A percentile compares a stretch with the other conserved stretches of the same genome.
phyloP scores from a whole-genome alignment of 2,329 filamentous ascomycete species.

The Colletotrichum gloeosporioides region DNA sequence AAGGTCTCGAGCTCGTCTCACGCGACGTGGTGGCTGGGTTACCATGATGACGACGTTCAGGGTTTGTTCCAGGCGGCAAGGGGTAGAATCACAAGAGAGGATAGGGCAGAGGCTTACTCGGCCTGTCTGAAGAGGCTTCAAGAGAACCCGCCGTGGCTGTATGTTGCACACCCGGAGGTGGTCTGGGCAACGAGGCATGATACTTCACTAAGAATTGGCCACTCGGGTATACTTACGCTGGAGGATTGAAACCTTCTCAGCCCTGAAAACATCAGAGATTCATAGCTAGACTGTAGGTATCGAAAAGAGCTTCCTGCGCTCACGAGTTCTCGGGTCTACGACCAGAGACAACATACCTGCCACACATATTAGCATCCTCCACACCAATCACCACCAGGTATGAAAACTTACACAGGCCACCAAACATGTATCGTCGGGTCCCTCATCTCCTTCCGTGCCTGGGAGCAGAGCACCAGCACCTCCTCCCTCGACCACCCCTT shows the following conservation, averaged over 20 bases:
- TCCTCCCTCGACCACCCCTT: constrained; percentile 40
- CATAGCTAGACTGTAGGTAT: fast-evolving
- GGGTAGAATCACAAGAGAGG: neutral
- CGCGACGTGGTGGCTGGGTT: neutral
- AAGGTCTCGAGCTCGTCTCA: neutral
- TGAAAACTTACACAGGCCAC: constrained; percentile 21
- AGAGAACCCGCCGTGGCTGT: neutral
- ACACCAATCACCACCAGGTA: neutral
- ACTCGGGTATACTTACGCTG: neutral
- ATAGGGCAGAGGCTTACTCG: neutral
- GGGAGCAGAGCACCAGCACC: constrained; percentile 26
- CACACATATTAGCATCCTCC: neutral
- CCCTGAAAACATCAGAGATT: fast-evolving
- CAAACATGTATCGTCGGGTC: constrained; percentile 31
- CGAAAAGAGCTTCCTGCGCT: neutral
- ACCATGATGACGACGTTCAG: neutral
- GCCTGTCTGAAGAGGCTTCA: neutral
- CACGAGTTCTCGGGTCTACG: neutral
- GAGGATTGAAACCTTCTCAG: neutral
- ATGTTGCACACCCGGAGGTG: neutral
- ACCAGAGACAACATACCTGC: constrained; percentile 4
- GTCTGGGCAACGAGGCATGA: neutral
- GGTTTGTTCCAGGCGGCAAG: neutral
- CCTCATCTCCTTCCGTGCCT: constrained; percentile 28
- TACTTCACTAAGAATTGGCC: neutral